Base-by-base conservation (phyloP, 805 yeast genomes). In the Yarrowia alimentaria region DNA sequence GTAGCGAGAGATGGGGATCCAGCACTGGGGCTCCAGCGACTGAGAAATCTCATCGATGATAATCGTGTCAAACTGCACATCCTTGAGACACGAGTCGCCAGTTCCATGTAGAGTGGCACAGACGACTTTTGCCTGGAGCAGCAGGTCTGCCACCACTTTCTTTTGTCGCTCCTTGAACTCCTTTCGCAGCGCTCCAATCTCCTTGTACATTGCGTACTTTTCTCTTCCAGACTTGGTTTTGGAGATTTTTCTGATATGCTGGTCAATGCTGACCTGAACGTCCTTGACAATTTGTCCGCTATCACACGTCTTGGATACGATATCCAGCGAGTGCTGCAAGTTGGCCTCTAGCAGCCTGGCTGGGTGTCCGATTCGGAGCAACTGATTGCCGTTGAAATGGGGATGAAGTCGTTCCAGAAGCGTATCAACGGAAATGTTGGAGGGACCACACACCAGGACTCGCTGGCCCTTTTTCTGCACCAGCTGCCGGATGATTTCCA, bases 11-110 rank as follows among this genome's bases (percentile, higher is more conserved):
- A 93, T 55, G 0, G 99, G 97, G 18, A 91, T 89, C 97, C 97
- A 90, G 60, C 97, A 89, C 57, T 91, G 95, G 1, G 97, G 95
- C 61, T 91, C 96, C 51, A 91, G 67, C 9, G 96, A 76, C 64
- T 91, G 99, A 0, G 97, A 88, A 0, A 91, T 96, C 65, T 91
- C 99, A 67, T 91, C 99, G 26, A 91, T 90, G 10, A 93, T 85
- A 24, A 91, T 71, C 0, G 95, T 80, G 56, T 86, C 87, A 61
- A 91, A 87, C 58, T 78, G 76, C 32, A 80, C 67, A 3, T 77
- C 71, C n/a, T 76, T 70, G 8, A 89, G 65, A 42, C 84, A 89
- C 58, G 80, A 71, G 0, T 88, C 73, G 8, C 94, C 88, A 0
- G 96, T 78, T 0, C 96, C 96, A 66, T 91, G 98, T 13, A 93